Percentiles rank a stretch among this genome's conserved stretches.
Conservation (phyloP, 2,329 filamentous ascomycete species). For the Botrytis galanthina region DNA sequence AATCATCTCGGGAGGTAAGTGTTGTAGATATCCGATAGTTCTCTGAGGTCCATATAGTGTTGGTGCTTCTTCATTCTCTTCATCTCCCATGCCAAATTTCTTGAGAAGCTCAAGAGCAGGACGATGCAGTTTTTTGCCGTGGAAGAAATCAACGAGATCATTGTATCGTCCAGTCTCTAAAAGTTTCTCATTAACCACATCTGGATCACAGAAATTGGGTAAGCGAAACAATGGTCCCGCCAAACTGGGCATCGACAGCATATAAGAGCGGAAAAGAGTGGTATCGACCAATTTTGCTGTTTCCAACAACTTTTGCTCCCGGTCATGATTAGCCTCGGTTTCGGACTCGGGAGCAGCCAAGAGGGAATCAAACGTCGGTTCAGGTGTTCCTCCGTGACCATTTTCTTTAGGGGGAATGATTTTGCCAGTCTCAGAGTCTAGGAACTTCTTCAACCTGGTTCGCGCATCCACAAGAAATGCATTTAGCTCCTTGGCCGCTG, state of each 20-base stretch:
- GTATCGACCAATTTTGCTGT: slow-evolving; percentile 89
- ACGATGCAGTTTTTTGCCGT: slow-evolving; percentile 89
- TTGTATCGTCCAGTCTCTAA: slow-evolving; percentile 86
- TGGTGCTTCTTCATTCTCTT: slow-evolving; percentile 50
- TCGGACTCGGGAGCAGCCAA: slow-evolving; percentile 45
- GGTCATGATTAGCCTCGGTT: slow-evolving; percentile 49
- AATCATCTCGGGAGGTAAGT: slow-evolving; percentile 79
- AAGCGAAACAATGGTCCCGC: slow-evolving; percentile 90
- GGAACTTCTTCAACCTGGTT: slow-evolving; percentile 58
- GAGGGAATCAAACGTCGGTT: slow-evolving; percentile 55
- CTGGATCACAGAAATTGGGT: slow-evolving; percentile 94
- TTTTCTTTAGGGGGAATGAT: slow-evolving; percentile 50
- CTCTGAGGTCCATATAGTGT: slow-evolving; percentile 74
- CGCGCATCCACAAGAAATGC: slow-evolving; percentile 87
- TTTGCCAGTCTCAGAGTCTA: slow-evolving; percentile 61
- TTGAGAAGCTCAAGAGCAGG: slow-evolving; percentile 80
- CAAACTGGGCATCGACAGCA: slow-evolving; percentile 83
- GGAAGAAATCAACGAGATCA: slow-evolving; percentile 95
- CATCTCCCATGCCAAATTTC: slow-evolving; percentile 68
- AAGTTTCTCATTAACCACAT: slow-evolving; percentile 89
- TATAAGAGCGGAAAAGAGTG: slow-evolving; percentile 89
- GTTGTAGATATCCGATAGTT: slow-evolving; percentile 88
- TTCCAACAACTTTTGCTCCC: slow-evolving; percentile 68
- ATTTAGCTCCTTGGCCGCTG: slow-evolving; percentile 78
- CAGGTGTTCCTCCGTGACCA: slow-evolving; percentile 43